phyloP scores from a whole-genome alignment of 345 rosid genomes.

The Conringia planisiliqua region DNA sequence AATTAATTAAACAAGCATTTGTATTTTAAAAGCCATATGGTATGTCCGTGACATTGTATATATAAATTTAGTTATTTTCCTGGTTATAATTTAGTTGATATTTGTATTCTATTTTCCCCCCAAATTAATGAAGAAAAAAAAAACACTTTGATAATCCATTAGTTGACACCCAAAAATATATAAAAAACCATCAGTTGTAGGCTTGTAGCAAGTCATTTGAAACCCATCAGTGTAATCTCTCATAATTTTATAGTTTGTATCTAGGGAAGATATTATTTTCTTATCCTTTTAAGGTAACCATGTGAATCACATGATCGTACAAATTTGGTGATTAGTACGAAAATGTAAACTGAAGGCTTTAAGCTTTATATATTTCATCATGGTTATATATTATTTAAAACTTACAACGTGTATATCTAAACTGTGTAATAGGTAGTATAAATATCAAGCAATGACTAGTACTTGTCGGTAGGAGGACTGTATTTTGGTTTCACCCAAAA shows the following conservation, averaged over 20 bases:
- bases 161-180: too few species aligned
- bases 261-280: neutral
- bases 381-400: neutral
- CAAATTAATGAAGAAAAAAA: neutral
- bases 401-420: neutral
- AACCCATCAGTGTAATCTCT: neutral
- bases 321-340: too few species aligned
- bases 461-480: neutral
- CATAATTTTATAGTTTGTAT: neutral
- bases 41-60: neutral
- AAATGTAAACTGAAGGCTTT: neutral
- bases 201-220: neutral
- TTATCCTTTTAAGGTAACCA: neutral
- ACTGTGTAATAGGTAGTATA: neutral
- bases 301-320: neutral
- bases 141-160: too few species aligned
- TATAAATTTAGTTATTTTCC: too few species aligned
- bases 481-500: neutral
- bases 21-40: neutral
- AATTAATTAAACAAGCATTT: neutral
- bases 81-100: too few species aligned
- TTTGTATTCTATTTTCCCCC: too few species aligned
- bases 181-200: neutral
- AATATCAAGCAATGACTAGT: neutral
- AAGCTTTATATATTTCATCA: neutral